A percentile compares a stretch with the other conserved stretches of the same genome.
These are phyloP conservation scores for Mycena filopes DNA, from an alignment of 768 basidiomycete genomes.

Conservation along the genomic window DNA sequence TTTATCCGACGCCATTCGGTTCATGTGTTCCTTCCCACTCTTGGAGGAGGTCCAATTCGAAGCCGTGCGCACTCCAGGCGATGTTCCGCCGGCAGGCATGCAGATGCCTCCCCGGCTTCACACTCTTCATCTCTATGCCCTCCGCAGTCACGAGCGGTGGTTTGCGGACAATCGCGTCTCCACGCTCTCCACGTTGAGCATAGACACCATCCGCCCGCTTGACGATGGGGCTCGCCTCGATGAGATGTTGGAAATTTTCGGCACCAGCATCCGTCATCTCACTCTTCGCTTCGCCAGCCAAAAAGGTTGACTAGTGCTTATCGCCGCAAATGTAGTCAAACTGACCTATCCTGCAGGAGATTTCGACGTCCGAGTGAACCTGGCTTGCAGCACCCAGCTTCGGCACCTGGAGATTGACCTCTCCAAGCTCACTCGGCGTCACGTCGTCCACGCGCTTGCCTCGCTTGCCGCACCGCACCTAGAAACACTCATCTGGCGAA, in stretches of 20 bases:
- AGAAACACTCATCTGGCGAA: constrained; percentile 27
- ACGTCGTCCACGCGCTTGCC: constrained; percentile 7
- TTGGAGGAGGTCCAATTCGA: constrained; percentile 23
- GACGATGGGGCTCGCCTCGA: constrained; percentile 22
- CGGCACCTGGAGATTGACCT: constrained; percentile 26
- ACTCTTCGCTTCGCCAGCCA: constrained; percentile 24
- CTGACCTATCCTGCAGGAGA: constrained; percentile 15
- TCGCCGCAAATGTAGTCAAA: not conserved
- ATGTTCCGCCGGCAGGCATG: constrained; percentile 11
- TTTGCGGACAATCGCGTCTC: constrained; percentile 19
- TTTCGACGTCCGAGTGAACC: constrained; percentile 12
- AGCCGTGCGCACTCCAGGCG: constrained; percentile 21
- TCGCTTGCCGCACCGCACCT: constrained; percentile 10
- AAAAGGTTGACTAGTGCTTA: not conserved
- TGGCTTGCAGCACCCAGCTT: constrained; percentile 14
- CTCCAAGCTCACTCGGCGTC: constrained; percentile 17
- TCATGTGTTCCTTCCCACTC: constrained; percentile 15
- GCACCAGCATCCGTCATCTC: constrained; percentile 10
- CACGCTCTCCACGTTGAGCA: constrained; percentile 5
- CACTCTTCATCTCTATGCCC: constrained; percentile 1
- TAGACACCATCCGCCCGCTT: constrained; percentile 17
- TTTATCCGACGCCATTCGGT: constrained; percentile 10
- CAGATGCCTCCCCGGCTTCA: constrained; percentile 11
- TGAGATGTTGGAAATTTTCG: constrained; percentile 17
- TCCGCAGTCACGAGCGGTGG: constrained; percentile 29